Evolutionary conservation across 2,329 filamentous ascomycete species (phyloP).

Genomic region (Cryoendolithus antarcticus): DNA sequence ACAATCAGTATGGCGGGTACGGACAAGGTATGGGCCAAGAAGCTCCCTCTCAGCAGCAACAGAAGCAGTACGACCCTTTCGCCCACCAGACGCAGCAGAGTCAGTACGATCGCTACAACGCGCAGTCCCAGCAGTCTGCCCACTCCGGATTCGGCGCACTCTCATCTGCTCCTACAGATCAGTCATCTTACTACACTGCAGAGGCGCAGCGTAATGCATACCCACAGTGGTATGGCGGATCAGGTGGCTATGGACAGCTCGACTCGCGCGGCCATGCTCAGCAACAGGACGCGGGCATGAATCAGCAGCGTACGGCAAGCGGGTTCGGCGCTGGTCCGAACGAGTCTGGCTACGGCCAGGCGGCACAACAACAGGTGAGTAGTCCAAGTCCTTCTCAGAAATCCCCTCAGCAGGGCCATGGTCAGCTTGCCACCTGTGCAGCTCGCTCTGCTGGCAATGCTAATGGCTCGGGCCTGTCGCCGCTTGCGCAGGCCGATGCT

Average conservation of each 20-base stretch:
- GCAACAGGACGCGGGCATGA: constrained; percentile 60
- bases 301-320: constrained; percentile 65
- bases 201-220: constrained; percentile 65
- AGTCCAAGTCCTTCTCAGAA: constrained; percentile 5
- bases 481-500: too few relatives aligned
- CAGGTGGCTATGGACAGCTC: constrained; percentile 38
- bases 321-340: constrained; percentile 54
- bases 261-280: constrained; percentile 29
- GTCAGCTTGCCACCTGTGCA: too few relatives aligned
- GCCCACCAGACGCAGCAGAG: constrained; percentile 53
- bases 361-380: constrained; percentile 43
- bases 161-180: constrained; percentile 66
- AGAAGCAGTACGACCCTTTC: constrained; percentile 83
- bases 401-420: too few relatives aligned
- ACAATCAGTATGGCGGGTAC: constrained; percentile 60
- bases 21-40: constrained; percentile 48
- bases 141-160: constrained; percentile 53
- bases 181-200: constrained; percentile 73
- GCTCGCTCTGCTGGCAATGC: too few relatives aligned
- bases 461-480: too few relatives aligned
- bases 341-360: constrained; percentile 50
- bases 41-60: constrained; percentile 40
- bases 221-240: constrained; percentile 48
- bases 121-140: constrained; percentile 42
- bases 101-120: constrained; percentile 37